Percentiles rank a stretch among this genome's conserved stretches.
Evolutionary conservation across 805 yeast genomes (phyloP).

Genomic region (Blastobotrys mokoenaii): DNA sequence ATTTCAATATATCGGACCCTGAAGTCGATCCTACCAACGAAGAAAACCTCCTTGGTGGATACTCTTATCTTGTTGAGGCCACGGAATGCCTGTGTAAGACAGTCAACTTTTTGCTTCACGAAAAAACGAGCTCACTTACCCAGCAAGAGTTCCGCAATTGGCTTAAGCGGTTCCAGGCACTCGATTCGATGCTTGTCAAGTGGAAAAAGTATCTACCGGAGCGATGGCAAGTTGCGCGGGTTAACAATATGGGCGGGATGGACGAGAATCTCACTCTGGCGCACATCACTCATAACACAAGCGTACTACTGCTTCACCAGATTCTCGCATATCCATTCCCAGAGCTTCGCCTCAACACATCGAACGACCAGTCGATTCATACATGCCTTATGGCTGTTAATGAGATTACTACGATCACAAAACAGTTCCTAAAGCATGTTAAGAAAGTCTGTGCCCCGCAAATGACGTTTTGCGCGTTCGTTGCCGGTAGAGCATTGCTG

Average conservation of each 20-base stretch:
- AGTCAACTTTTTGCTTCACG: constrained; percentile 6
- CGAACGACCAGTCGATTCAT: not conserved
- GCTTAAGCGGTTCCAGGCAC: constrained; percentile 5
- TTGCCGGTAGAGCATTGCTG: not conserved
- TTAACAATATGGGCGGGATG: not conserved
- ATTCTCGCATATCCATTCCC: constrained; percentile 1
- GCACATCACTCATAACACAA: constrained; percentile 4
- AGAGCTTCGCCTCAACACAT: not conserved
- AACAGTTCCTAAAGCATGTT: not conserved
- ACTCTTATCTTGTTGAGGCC: constrained; percentile 9
- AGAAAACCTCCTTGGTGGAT: constrained; percentile 6
- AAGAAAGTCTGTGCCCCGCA: not conserved
- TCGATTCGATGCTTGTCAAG: constrained; percentile 5
- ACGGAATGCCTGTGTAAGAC: constrained; percentile 5
- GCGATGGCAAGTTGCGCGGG: constrained; percentile 3
- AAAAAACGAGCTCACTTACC: not conserved
- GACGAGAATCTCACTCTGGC: constrained; percentile 5
- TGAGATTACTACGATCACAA: not conserved
- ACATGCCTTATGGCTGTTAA: not conserved
- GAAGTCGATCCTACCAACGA: not conserved
- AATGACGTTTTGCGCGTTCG: not conserved
- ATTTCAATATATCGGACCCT: not conserved
- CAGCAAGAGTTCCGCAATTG: not conserved
- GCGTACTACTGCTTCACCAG: constrained; percentile 4
- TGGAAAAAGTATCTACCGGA: constrained; percentile 8